Evolutionary conservation across 257 asterid genomes (phyloP).

Genomic region (Primulina eburnea): DNA sequence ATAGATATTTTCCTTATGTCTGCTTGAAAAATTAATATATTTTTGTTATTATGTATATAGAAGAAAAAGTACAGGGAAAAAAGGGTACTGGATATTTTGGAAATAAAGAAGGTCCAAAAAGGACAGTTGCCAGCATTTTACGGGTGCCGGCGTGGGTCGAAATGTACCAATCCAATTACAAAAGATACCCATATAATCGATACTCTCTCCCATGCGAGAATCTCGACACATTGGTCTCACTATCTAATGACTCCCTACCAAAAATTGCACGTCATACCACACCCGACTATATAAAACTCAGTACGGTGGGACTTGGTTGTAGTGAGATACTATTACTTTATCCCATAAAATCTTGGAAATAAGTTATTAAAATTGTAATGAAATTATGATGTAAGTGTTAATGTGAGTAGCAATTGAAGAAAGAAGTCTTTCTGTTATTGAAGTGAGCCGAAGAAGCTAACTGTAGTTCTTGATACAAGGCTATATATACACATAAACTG

Average conservation of each 20-base stretch:
- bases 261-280: background rate
- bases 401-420: too few relatives aligned
- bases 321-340: background rate
- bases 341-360: too few relatives aligned
- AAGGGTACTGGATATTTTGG: background rate
- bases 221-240: slow-evolving; percentile 20
- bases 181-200: slow-evolving; percentile 25
- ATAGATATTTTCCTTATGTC: too few relatives aligned
- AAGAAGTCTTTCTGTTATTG: too few relatives aligned
- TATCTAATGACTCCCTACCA: background rate
- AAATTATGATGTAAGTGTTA: too few relatives aligned
- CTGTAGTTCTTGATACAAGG: too few relatives aligned
- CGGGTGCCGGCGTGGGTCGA: slow-evolving; percentile 22
- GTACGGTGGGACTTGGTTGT: slow-evolving; percentile 3
- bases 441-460: too few relatives aligned
- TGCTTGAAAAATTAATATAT: too few relatives aligned
- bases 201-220: slow-evolving; percentile 22
- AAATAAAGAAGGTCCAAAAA: slow-evolving; percentile 27
- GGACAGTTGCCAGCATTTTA: slow-evolving; percentile 9
- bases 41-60: too few relatives aligned
- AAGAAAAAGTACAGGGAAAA: background rate
- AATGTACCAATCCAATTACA: slow-evolving; percentile 21
- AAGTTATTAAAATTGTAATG: too few relatives aligned
- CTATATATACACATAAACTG: too few relatives aligned
- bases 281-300: background rate